Conservation (phyloP, 495 filamentous ascomycete genomes). For the Trichoderma gamsii region DNA sequence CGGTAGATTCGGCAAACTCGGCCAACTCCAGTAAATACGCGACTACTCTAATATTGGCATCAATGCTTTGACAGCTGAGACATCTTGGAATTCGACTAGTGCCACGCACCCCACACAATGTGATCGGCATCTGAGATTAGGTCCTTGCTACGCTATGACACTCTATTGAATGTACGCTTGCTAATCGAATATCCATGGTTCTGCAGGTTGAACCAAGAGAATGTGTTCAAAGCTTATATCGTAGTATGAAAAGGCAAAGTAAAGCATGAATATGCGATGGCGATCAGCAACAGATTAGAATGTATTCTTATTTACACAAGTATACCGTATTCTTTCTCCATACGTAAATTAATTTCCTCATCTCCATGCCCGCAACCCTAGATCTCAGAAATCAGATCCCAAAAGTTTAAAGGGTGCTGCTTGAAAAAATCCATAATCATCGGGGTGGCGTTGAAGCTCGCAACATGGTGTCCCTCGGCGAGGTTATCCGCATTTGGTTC, state of each 20-base stretch:
- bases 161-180: neutral
- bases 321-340: neutral
- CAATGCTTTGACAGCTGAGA: neutral
- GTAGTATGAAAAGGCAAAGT: neutral
- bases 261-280: too few species aligned
- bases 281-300: too few species aligned
- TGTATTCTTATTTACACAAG: neutral
- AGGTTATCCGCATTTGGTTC: conserved; percentile 30
- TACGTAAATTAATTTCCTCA: too few species aligned
- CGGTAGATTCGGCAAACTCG: neutral
- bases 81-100: neutral
- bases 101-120: neutral
- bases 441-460: conserved; percentile 29
- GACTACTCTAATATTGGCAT: neutral
- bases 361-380: neutral
- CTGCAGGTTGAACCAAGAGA: neutral
- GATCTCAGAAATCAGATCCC: neutral
- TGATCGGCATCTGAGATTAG: neutral
- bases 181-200: neutral
- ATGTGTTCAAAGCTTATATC: neutral
- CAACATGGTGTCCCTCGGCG: conserved; percentile 18
- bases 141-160: neutral
- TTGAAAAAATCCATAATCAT: conserved; percentile 32
- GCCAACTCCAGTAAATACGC: neutral
- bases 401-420: conserved; percentile 14